Percentiles rank a stretch among this genome's conserved stretches.
Conservation (phyloP, 2,329 filamentous ascomycete species). For the Talaromyces piceae region DNA sequence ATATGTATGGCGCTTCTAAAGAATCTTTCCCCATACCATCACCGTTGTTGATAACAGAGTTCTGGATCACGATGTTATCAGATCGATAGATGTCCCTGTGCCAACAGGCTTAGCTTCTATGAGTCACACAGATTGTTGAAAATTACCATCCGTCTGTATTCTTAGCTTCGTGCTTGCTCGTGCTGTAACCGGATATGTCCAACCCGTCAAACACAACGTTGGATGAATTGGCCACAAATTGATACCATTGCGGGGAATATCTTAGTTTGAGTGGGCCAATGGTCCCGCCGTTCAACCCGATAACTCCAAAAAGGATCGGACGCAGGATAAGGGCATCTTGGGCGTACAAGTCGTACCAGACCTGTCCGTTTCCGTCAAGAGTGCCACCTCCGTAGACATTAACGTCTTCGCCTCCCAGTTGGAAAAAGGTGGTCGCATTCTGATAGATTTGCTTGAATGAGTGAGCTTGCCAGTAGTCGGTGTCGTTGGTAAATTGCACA, state of each 20-base stretch:
- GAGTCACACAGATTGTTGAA: not conserved
- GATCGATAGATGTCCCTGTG: conserved; percentile 44
- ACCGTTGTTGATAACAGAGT: conserved; percentile 57
- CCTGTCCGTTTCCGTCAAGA: conserved; percentile 57
- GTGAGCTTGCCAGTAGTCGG: conserved; percentile 60
- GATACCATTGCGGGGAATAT: conserved; percentile 57
- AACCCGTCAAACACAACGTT: conserved; percentile 59
- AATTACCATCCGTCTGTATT: conserved; percentile 55
- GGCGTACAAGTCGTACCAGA: conserved; percentile 58
- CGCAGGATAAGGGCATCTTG: conserved; percentile 50
- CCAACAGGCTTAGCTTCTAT: not conserved
- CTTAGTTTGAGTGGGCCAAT: conserved; percentile 55
- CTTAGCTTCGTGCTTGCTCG: conserved; percentile 49
- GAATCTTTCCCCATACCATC: conserved; percentile 40
- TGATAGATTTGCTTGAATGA: conserved; percentile 59
- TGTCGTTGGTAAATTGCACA: conserved; percentile 58
- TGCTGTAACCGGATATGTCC: conserved; percentile 49
- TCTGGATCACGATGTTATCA: conserved; percentile 57
- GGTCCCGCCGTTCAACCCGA: conserved; percentile 50
- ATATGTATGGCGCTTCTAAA: not conserved
- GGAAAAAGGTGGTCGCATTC: conserved; percentile 60
- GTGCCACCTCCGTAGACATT: conserved; percentile 61
- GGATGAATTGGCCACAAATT: conserved; percentile 58
- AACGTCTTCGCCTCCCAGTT: conserved; percentile 58
- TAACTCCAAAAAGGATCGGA: conserved; percentile 51